These are phyloP conservation scores for Oenanthe sinensis DNA, from an alignment of 129 eudicot species.

Conservation along the genomic window DNA sequence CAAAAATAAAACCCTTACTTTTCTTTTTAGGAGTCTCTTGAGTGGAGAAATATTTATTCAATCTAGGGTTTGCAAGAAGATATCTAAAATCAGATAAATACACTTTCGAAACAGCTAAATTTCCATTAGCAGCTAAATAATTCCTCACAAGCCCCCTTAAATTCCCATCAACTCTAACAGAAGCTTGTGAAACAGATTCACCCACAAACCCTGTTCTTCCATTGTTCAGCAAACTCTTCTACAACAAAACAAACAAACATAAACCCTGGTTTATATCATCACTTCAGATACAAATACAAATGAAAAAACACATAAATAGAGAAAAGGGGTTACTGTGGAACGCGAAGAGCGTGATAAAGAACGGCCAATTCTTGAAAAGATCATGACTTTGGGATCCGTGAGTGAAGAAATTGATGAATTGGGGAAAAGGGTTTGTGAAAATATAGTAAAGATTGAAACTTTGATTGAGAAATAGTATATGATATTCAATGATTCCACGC, in stretches of 20 bases:
- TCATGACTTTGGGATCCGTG: slow-evolving; percentile 28
- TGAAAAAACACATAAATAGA: not conserved
- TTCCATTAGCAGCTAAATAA: slow-evolving; percentile 39
- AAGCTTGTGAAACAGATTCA: slow-evolving; percentile 23
- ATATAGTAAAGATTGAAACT: not conserved
- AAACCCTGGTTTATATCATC: not conserved
- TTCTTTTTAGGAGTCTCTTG: slow-evolving; percentile 70
- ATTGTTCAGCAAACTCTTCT: slow-evolving; percentile 56
- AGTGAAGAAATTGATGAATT: not conserved
- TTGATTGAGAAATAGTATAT: slow-evolving; percentile 11
- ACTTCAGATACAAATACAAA: not conserved
- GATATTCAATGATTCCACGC: slow-evolving; percentile 7
- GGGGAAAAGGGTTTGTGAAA: not conserved
- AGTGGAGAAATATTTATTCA: slow-evolving; percentile 51
- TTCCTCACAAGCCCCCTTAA: slow-evolving; percentile 62
- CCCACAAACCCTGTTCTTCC: slow-evolving; percentile 35
- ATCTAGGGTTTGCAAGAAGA: slow-evolving; percentile 55
- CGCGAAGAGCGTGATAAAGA: slow-evolving; percentile 66
- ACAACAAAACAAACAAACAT: slow-evolving; percentile 13
- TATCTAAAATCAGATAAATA: slow-evolving; percentile 39
- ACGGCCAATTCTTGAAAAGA: slow-evolving; percentile 50
- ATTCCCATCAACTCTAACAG: slow-evolving; percentile 27
- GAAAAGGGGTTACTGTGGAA: slow-evolving; percentile 27
- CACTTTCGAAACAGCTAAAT: slow-evolving; percentile 14
- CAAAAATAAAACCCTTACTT: slow-evolving; percentile 35